These are phyloP conservation scores for Boletales sp. DNA, from an alignment of 768 basidiomycete genomes.

Conservation along the genomic window DNA sequence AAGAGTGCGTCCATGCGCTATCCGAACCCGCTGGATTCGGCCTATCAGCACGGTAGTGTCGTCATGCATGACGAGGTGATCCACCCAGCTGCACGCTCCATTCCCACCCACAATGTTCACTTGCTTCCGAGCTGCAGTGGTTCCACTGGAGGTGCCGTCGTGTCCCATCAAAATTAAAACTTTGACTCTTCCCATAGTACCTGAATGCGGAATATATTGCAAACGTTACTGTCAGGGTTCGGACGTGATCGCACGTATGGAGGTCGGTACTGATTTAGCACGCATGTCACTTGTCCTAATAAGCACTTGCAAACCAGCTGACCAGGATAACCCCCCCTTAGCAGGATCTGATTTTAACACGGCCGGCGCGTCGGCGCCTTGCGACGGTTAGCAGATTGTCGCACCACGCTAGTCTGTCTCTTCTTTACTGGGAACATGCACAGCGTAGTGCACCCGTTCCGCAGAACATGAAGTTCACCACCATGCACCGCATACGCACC, in stretches of 20 bases:
- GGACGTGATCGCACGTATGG: conserved; percentile 11
- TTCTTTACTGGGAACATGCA: too few relatives aligned
- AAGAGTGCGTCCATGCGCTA: too few relatives aligned
- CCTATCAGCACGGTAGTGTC: not conserved
- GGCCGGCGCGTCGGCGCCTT: not conserved
- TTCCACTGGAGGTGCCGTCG: not conserved
- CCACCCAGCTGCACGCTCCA: not conserved
- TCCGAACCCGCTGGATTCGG: not conserved
- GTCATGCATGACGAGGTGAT: not conserved
- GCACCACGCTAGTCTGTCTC: too few relatives aligned
- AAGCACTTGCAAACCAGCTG: conserved; percentile 23
- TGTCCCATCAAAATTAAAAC: conserved; percentile 11
- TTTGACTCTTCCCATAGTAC: conserved; percentile 9
- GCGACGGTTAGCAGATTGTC: conserved; percentile 11
- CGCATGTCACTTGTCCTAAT: conserved; percentile 11
- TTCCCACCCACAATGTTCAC: conserved; percentile 7
- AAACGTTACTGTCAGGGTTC: conserved; percentile 13
- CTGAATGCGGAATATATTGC: conserved; percentile 14
- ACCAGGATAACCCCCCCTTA: conserved; percentile 22
- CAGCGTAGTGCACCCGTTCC: too few relatives aligned
- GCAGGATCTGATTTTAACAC: conserved; percentile 2
- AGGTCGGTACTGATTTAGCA: conserved; percentile 12
- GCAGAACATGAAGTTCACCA: too few relatives aligned
- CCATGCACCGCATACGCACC: not conserved
- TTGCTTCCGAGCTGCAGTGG: conserved; percentile 2